Percentiles rank a stretch among this genome's conserved stretches.
These are phyloP conservation scores for Fonsecaea pugnacius DNA, from an alignment of 2,329 filamentous ascomycete genomes.

Conservation along the genomic window DNA sequence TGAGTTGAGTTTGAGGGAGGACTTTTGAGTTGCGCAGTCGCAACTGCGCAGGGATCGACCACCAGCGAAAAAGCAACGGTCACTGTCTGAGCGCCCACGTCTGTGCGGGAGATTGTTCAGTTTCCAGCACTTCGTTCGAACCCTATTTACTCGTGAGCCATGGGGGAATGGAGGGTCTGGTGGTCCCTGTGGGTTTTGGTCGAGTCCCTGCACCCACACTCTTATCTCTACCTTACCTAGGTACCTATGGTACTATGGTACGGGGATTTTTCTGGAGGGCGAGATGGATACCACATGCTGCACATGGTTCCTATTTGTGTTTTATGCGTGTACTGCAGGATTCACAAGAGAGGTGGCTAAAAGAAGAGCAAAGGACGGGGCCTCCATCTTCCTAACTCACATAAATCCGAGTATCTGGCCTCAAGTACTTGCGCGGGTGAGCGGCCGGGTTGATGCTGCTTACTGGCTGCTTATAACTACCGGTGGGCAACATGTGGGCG, in stretches of 20 bases:
- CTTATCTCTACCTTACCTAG: background rate
- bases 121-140: conserved; percentile 1
- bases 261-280: background rate
- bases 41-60: background rate
- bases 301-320: background rate
- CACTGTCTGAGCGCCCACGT: background rate
- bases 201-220: background rate
- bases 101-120: conserved; percentile 11
- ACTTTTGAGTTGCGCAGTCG: background rate
- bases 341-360: background rate
- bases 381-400: background rate
- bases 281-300: background rate
- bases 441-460: background rate
- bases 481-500: background rate
- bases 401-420: background rate
- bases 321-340: background rate
- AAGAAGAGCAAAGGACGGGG: background rate
- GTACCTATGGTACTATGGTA: background rate
- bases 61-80: background rate
- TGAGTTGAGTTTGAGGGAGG: background rate
- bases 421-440: background rate
- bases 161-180: background rate
- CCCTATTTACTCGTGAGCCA: background rate
- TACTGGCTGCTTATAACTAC: background rate
- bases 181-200: background rate